Conservation (phyloP, 2,329 filamentous ascomycete species). For the Cladophialophora yegresii region DNA sequence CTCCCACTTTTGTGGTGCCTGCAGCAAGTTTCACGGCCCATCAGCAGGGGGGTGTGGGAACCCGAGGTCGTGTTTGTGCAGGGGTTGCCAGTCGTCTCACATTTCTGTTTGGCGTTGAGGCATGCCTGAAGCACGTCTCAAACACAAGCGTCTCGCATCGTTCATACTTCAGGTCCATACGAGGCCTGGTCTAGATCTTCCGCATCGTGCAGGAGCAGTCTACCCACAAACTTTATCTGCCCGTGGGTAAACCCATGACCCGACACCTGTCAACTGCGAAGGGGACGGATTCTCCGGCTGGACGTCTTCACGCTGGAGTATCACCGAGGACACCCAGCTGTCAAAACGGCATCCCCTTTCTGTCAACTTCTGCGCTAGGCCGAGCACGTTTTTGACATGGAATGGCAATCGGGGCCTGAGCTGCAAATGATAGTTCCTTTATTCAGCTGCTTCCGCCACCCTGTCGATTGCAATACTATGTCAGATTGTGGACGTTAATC, state of each 20-base stretch:
- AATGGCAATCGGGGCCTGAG: neutral
- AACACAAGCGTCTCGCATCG: constrained; percentile 12
- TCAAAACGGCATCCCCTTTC: neutral
- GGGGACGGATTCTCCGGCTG: neutral
- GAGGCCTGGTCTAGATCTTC: neutral
- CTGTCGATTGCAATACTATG: neutral
- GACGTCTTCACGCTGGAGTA: neutral
- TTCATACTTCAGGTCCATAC: constrained; percentile 8
- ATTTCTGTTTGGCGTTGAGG: neutral
- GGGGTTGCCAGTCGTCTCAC: constrained; percentile 2
- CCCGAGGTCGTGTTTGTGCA: constrained; percentile 9
- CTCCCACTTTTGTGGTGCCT: neutral
- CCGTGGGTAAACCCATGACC: neutral
- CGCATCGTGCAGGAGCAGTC: constrained; percentile 1
- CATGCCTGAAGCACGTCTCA: constrained; percentile 10
- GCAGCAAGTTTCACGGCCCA: constrained; percentile 4
- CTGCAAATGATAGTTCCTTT: neutral
- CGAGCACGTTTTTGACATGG: constrained; percentile 14
- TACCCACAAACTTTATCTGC: neutral
- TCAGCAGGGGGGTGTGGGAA: constrained; percentile 1
- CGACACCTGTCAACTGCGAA: neutral
- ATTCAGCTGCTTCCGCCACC: too few species aligned
- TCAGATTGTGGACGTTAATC: neutral
- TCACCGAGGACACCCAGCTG: too few species aligned
- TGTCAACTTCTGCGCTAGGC: constrained; percentile 1